Evolutionary conservation across 2,329 filamentous ascomycete species (phyloP), one percentile per base, ranked within the genome.

Genomic region (Paecilomyces fulvus): DNA sequence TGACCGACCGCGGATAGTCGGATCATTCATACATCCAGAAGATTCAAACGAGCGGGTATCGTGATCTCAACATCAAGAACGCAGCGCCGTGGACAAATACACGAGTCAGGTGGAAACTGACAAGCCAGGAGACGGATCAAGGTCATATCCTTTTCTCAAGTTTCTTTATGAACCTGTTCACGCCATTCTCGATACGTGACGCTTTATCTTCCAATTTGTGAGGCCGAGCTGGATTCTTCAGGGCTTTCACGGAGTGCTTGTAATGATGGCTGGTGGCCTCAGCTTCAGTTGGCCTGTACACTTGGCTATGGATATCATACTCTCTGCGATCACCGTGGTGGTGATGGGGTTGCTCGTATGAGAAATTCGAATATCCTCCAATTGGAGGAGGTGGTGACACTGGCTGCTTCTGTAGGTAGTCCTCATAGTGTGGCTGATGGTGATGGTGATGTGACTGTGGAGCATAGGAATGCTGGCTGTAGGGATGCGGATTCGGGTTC

Each of bases 161-260:
- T 61, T 71, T 76, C 67, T 75, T 77, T 54, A 78, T 67, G 51
- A 76, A 75, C 28, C 71, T 68, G 57, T 77, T 76, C 20, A 77
- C 70, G 3, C 71, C 68, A 59, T 70, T 74, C 58, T 78, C 76
- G 53, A 76, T 61, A 52, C 68, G 69, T 14, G 67, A 65, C 11
- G 70, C 68, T 37, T 65, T 66, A 25, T 75, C 67, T 52, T 76
- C 74, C 9, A 76, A 56, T 37, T 64, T 74, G n/a, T 68, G 67
- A 1, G 67, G 66, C 49, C 68, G 63, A 6, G 62, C 65, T 3
- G 69, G 61, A 28, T 71, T 66, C 59, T 69, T 67, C 62, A 65
- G 64, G 3, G 69, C 63, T 49, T 69, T 64, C 21, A 71, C 66
- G 7, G 68, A 64, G 52, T 69, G 61, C 53, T 70, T 71, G 46